Base-by-base conservation (phyloP, 495 filamentous ascomycete genomes). In the Aspergillus conjunctus region DNA sequence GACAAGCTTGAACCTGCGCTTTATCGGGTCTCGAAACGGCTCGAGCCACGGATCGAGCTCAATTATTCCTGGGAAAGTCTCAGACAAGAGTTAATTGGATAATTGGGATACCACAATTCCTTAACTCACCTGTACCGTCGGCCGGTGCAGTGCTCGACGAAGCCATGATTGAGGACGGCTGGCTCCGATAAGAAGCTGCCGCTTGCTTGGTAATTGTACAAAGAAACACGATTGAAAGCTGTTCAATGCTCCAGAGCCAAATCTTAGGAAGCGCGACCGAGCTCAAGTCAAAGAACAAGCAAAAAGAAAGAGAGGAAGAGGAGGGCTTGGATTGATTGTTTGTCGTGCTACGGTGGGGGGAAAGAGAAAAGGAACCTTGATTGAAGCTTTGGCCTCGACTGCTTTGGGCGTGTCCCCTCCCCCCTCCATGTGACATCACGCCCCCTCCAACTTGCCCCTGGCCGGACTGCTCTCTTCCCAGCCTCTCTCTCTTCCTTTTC, bases 1-100 rank as follows among this genome's bases (percentile, higher is more conserved):
- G n/a, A 93, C 90, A 66, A 91, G 88, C 61, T 79, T 74, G 75
- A 86, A 96, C 73, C 94, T 84, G 56, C 82, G 82, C 65, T 87
- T 87, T 58, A 98, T 77, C 44, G 87, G 80, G 32, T 90, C 88
- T 66, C 86, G 82, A 81, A 93, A 96, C 9, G 95, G 93, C 15
- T 84, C 84, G 58, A 98, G 87, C 84, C 87, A 98, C 18, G 94
- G 92, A 68, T 98, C 94, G 51, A 98, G 83, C 71, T 88, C 73
- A 58, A 96, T 70, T 51, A 97, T 91, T 67, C 94, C 94, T 95
- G 22, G 20, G 34, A 37, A 55, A 3, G 8, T 67, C 51, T 32
- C 26, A 51, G 21, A 17, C 11, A 37, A 48, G 20, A 21, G 20
- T 48, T 17, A 43, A 52, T 10, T 6, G 33, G 17, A 46, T 6